Percentiles rank a stretch among this genome's conserved stretches.
Conservation (phyloP, 805 yeast genomes). For the Saccharomyces kudriavzevii region DNA sequence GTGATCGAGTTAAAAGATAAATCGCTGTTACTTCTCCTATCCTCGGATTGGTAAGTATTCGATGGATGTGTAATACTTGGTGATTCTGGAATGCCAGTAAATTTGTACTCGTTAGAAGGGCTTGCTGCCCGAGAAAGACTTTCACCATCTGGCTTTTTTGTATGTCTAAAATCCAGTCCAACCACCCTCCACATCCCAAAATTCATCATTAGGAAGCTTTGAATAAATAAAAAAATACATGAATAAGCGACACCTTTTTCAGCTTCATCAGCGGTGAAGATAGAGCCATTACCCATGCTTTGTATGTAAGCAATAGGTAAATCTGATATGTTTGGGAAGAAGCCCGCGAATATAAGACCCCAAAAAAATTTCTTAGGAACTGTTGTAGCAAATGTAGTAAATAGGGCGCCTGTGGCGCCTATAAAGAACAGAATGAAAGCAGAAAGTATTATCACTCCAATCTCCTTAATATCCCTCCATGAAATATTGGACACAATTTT, state of each 20-base stretch:
- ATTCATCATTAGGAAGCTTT: constrained; percentile 61
- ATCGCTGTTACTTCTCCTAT: neutral
- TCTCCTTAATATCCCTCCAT: constrained; percentile 57
- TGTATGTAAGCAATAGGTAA: constrained; percentile 78
- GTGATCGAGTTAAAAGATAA: neutral
- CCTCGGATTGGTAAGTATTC: neutral
- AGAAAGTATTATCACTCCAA: constrained; percentile 56
- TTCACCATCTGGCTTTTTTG: constrained; percentile 15
- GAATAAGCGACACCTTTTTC: constrained; percentile 72
- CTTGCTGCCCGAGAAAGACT: neutral
- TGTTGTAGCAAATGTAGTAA: constrained; percentile 41
- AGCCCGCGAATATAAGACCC: constrained; percentile 62
- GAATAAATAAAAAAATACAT: constrained; percentile 61
- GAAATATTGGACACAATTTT: constrained; percentile 61
- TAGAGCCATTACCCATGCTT: constrained; percentile 55
- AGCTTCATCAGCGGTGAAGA: constrained; percentile 48
- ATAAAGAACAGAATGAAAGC: constrained; percentile 37
- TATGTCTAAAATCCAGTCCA: constrained; percentile 55
- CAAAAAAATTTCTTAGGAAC: constrained; percentile 72
- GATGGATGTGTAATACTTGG: neutral
- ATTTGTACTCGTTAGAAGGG: neutral
- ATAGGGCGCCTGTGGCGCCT: constrained; percentile 38
- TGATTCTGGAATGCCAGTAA: neutral
- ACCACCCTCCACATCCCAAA: constrained; percentile 66
- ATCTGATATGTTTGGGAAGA: constrained; percentile 74